phyloP scores from a whole-genome alignment of 1,284 basidiomycete genomes.

The Wallemia hederae region DNA sequence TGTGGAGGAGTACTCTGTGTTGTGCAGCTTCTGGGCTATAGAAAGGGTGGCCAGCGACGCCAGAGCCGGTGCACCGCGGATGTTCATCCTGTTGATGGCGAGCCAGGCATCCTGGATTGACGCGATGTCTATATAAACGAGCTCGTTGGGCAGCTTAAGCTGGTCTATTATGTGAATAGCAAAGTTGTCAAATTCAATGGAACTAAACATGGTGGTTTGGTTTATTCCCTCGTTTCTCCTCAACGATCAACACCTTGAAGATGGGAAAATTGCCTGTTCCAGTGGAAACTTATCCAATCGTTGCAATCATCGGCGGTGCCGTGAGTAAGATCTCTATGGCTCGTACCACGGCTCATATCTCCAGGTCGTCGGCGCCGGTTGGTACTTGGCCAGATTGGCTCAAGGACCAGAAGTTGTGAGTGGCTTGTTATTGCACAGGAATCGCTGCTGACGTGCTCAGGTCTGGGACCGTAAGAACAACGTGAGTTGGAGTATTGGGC shows the following conservation, averaged over 20 bases:
- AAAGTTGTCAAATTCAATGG: background rate
- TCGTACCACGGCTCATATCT: background rate
- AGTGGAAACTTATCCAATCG: background rate
- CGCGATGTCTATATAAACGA: background rate
- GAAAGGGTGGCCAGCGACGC: slow-evolving; percentile 60
- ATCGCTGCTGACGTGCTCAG: background rate
- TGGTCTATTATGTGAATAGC: background rate
- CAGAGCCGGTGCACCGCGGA: slow-evolving; percentile 78
- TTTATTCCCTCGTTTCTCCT: background rate
- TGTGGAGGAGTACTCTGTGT: slow-evolving; percentile 22
- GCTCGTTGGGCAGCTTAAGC: background rate
- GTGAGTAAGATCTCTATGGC: background rate
- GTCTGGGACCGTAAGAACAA: background rate
- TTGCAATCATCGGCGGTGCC: background rate
- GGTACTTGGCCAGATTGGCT: background rate
- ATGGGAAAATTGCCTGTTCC: background rate
- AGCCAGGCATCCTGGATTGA: background rate
- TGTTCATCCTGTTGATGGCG: slow-evolving; percentile 20
- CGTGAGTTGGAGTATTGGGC: background rate
- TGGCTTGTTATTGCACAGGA: background rate
- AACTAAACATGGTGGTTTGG: background rate
- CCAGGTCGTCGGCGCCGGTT: background rate
- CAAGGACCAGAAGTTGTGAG: slow-evolving; percentile 1
- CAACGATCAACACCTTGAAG: background rate
- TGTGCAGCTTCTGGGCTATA: slow-evolving; percentile 27